Percentiles rank a stretch among this genome's conserved stretches.
These are phyloP conservation scores for Calonectria naviculata DNA, from an alignment of 2,329 filamentous ascomycete species.

Conservation along the genomic window DNA sequence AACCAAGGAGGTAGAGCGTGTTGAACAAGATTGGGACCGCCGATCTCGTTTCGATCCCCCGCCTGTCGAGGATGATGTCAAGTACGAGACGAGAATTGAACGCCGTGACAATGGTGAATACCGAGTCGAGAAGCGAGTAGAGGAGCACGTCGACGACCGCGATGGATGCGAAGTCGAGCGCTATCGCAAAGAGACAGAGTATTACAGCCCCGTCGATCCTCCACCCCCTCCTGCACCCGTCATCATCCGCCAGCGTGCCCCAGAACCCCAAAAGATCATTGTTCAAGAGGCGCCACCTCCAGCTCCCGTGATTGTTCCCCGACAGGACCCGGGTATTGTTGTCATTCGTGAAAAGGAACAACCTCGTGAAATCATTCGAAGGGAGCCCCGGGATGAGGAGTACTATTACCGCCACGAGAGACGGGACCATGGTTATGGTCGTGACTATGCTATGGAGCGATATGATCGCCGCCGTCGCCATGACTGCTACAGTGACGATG, in stretches of 20 bases:
- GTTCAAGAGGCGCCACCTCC: conserved; percentile 67
- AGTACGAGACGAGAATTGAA: conserved; percentile 63
- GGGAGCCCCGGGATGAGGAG: conserved; percentile 57
- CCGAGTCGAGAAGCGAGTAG: conserved; percentile 63
- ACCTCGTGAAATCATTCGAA: conserved; percentile 48
- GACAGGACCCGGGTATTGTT: conserved; percentile 56
- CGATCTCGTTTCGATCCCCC: conserved; percentile 53
- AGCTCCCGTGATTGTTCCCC: conserved; percentile 61
- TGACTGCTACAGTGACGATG: conserved; percentile 59
- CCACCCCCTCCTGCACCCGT: conserved; percentile 58
- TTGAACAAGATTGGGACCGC: conserved; percentile 58
- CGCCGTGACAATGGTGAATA: conserved; percentile 57
- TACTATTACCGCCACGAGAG: conserved; percentile 63
- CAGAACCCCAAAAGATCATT: conserved; percentile 69
- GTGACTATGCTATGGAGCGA: conserved; percentile 45
- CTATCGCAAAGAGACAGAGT: conserved; percentile 72
- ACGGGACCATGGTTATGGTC: conserved; percentile 52
- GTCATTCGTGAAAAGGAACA: conserved; percentile 56
- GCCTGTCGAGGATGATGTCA: conserved; percentile 61
- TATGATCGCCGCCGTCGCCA: conserved; percentile 55
- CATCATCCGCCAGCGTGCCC: conserved; percentile 65
- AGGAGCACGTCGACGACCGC: conserved; percentile 60
- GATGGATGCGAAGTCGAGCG: conserved; percentile 64
- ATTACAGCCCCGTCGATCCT: conserved; percentile 65
- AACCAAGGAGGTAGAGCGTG: conserved; percentile 47